Base-by-base conservation (phyloP, 2,329 filamentous ascomycete genomes). In the Fusarium phyllophilum region DNA sequence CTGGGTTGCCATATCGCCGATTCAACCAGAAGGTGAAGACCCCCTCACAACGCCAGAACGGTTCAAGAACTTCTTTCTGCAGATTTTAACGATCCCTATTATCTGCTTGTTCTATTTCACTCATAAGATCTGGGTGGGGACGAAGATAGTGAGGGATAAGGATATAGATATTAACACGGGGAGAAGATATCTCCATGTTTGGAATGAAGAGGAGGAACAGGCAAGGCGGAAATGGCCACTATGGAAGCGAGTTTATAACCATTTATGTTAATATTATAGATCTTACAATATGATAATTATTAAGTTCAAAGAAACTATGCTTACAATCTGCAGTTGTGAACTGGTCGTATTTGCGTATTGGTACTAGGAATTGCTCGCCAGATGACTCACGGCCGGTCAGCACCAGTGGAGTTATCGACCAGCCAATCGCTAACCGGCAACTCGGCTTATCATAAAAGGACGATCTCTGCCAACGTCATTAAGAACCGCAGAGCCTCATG, bases 151-250 rank as follows among this genome's bases (percentile, higher is more conserved):
- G 49, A 85, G 87, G 22, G 83, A 88, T 41, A 85, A 87, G 54
- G 92, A 96, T 70, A 97, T 98, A 90, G 95, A 98, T 82, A 84
- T 98, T 70, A 89, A 92, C 68, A 97, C 95, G 0, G 96, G 96
- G 3, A 89, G 94, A 42, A 87, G 95, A 34, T 94, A 97, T 78
- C 88, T 97, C 62, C 95, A 97, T 79, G 84, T 97, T 54, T 89
- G 91, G 34, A 89, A 92, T 65, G 86, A 97, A 80, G 95, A 98
- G 85, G 84, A 87, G 45, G 92, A 92, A 8, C 57, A 55, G 49
- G 94, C 97, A 83, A 86, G 86, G 78, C 88, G 86, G 26, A 81
- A 82, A 7, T 95, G 93, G 93, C 93, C 93, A 0, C 81, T 77
- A 64, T 96, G 93, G 93, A 96, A 95, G 84, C 90, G 87, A 76